Evolutionary conservation across 208 protist species (phyloP).

Genomic region (Crithidia sp.): DNA sequence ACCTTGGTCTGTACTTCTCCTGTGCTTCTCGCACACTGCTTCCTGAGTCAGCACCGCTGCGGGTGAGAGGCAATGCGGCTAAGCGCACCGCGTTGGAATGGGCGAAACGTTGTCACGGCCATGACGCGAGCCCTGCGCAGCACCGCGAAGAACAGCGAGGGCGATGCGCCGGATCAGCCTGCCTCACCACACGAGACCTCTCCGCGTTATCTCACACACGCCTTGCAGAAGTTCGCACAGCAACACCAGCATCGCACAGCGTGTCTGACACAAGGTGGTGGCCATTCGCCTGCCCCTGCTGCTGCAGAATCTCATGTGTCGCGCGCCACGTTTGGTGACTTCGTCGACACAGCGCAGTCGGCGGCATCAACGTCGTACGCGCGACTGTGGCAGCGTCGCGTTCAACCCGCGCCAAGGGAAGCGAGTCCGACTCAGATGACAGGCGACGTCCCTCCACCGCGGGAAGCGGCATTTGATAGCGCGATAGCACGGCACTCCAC

Average conservation of each 20-base stretch:
- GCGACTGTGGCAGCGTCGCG: too few relatives aligned
- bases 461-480: background rate
- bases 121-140: constrained; percentile 6
- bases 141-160: background rate
- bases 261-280: background rate
- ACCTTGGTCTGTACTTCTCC: too few relatives aligned
- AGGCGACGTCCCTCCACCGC: background rate
- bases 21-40: too few relatives aligned
- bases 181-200: background rate
- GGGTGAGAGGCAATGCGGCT: constrained; percentile 7
- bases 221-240: constrained; percentile 17
- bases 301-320: too few relatives aligned
- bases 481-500: background rate
- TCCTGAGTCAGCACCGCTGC: too few relatives aligned
- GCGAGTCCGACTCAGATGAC: too few relatives aligned
- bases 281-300: background rate
- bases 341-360: background rate
- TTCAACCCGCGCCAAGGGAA: too few relatives aligned
- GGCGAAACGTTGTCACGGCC: constrained; percentile 13
- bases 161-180: background rate
- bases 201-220: constrained; percentile 14
- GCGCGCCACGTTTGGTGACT: too few relatives aligned
- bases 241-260: constrained; percentile 6
- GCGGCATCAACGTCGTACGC: too few relatives aligned
- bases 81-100: background rate